Evolutionary conservation across 257 asterid genomes (phyloP).

Genomic region (Apocynum venetum): DNA sequence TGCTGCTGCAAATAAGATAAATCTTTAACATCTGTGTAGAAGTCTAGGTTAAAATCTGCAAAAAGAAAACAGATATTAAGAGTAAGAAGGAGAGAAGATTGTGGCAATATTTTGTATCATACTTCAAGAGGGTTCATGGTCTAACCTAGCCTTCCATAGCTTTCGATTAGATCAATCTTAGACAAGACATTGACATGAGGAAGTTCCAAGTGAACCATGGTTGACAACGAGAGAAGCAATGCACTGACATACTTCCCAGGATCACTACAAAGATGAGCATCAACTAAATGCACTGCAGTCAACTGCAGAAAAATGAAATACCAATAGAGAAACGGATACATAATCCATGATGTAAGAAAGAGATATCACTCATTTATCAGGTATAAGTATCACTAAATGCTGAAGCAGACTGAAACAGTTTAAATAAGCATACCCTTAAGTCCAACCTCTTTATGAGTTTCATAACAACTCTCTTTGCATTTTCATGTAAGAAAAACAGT

Average conservation of each 20-base stretch:
- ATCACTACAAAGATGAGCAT: slow-evolving; percentile 96
- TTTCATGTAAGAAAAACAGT: slow-evolving; percentile 84
- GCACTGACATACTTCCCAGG: slow-evolving; percentile 97
- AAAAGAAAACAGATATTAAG: slow-evolving; percentile 13
- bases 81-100: slow-evolving; percentile 15
- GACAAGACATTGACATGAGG: slow-evolving; percentile 96
- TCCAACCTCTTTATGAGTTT: slow-evolving; percentile 74
- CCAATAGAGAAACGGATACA: slow-evolving; percentile 6
- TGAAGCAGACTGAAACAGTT: neutral
- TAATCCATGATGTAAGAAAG: neutral
- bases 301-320: slow-evolving; percentile 48
- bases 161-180: slow-evolving; percentile 91
- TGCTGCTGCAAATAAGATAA: slow-evolving; percentile 74
- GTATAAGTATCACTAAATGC: neutral
- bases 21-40: slow-evolving; percentile 92
- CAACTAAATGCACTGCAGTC: slow-evolving; percentile 91
- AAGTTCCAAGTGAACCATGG: slow-evolving; percentile 94
- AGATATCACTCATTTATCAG: neutral
- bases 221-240: slow-evolving; percentile 78
- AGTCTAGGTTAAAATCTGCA: slow-evolving; percentile 95
- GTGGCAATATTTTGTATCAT: slow-evolving; percentile 2
- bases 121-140: neutral
- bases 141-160: slow-evolving; percentile 86
- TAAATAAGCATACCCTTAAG: slow-evolving; percentile 59
- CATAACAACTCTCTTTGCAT: slow-evolving; percentile 77